Percentiles rank a stretch among this genome's conserved stretches.
phyloP scores from a whole-genome alignment of 495 filamentous ascomycete species.

The Hapsidospora chrysogenum region DNA sequence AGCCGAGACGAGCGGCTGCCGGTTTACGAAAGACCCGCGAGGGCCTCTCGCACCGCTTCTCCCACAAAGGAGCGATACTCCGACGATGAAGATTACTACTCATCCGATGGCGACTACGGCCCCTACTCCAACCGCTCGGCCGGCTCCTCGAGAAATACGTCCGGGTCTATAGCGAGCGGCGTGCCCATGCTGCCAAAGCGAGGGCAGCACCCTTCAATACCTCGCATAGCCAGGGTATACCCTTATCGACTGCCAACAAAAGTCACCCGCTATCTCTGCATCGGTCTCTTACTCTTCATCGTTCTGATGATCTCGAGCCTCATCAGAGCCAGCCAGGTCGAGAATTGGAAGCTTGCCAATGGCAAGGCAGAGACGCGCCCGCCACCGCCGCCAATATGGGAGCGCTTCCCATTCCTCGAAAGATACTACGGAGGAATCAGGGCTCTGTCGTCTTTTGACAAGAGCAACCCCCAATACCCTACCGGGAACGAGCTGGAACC shows the following conservation, averaged over 20 bases:
- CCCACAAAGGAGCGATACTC: slow-evolving; percentile 25
- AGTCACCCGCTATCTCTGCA: slow-evolving; percentile 54
- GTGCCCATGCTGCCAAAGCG: slow-evolving; percentile 37
- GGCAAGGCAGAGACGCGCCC: slow-evolving; percentile 29
- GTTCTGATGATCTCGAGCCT: slow-evolving; percentile 56
- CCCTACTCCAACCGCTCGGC: slow-evolving; percentile 21
- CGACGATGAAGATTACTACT: slow-evolving; percentile 19
- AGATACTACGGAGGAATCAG: slow-evolving; percentile 74
- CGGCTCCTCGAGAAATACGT: slow-evolving; percentile 30
- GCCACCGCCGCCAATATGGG: slow-evolving; percentile 54
- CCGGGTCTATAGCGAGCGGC: slow-evolving; percentile 28
- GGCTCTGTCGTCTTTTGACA: slow-evolving; percentile 38
- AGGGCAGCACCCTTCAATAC: slow-evolving; percentile 15
- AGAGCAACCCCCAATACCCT: slow-evolving; percentile 69
- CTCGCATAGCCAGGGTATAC: slow-evolving; percentile 20
- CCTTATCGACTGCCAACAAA: slow-evolving; percentile 45
- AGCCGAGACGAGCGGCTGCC: slow-evolving; percentile 20
- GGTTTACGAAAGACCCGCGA: slow-evolving; percentile 20
- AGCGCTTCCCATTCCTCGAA: slow-evolving; percentile 62
- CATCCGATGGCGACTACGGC: slow-evolving; percentile 24
- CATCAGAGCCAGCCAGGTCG: slow-evolving; percentile 49
- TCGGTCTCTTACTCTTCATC: slow-evolving; percentile 48
- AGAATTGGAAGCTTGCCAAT: slow-evolving; percentile 41
- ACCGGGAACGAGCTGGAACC: slow-evolving; percentile 27
- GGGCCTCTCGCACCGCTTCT: slow-evolving; percentile 7